Evolutionary conservation across 768 basidiomycete species (phyloP).

Genomic region (Lentinula guzmanii): DNA sequence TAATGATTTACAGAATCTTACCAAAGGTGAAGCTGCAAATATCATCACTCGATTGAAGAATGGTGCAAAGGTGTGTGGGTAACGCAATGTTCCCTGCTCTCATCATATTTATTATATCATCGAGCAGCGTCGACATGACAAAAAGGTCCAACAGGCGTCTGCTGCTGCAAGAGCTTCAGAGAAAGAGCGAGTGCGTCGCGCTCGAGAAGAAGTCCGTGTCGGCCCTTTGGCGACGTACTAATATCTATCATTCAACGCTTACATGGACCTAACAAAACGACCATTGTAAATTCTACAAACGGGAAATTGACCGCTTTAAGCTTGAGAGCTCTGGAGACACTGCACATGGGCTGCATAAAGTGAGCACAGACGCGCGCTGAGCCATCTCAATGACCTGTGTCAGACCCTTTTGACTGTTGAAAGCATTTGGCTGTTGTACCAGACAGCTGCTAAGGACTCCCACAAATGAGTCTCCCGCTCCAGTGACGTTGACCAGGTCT

Average conservation of each 20-base stretch:
- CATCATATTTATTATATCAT: background rate
- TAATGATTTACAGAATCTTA: constrained; percentile 37
- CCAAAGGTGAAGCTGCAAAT: constrained; percentile 75
- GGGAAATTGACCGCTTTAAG: constrained; percentile 1
- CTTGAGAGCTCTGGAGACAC: constrained; percentile 60
- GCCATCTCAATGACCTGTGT: constrained; percentile 42
- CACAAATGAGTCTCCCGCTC: constrained; percentile 88
- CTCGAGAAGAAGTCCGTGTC: constrained; percentile 53
- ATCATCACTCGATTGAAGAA: constrained; percentile 75
- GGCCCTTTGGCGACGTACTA: constrained; percentile 39
- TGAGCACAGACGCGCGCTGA: constrained; percentile 60
- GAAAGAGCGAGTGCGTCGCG: constrained; percentile 47
- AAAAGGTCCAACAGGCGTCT: constrained; percentile 35
- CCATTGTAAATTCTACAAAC: background rate
- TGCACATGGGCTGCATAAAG: constrained; percentile 50
- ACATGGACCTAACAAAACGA: background rate
- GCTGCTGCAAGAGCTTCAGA: constrained; percentile 26
- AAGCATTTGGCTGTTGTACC: constrained; percentile 33
- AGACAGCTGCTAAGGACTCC: constrained; percentile 75
- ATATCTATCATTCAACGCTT: background rate
- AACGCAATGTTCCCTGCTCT: background rate
- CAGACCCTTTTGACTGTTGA: constrained; percentile 41
- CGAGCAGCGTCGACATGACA: constrained; percentile 48
- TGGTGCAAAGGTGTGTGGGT: constrained; percentile 54
- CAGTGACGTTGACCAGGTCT: constrained; percentile 68